Percentiles rank a stretch among this genome's conserved stretches.
Conservation (phyloP, 2,329 filamentous ascomycete genomes). For the Neonectria ditissima region DNA sequence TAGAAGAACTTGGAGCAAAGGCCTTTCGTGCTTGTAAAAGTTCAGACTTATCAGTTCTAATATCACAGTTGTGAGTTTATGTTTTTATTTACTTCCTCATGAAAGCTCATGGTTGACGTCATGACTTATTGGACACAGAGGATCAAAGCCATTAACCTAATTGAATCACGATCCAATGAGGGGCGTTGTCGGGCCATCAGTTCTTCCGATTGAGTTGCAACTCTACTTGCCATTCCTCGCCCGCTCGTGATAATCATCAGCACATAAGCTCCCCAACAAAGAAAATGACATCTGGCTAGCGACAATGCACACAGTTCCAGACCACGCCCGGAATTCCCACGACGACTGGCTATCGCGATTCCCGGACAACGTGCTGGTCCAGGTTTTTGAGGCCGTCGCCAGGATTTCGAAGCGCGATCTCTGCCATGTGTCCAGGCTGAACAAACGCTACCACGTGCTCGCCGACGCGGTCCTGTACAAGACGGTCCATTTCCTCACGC, state of each 20-base stretch:
- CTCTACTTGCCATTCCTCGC: background rate
- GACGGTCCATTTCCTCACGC: conserved; percentile 59
- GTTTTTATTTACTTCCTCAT: too few relatives aligned
- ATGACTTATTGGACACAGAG: background rate
- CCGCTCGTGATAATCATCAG: background rate
- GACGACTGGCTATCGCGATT: background rate
- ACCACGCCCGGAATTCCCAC: background rate
- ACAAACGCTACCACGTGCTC: conserved; percentile 56
- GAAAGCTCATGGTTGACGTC: background rate
- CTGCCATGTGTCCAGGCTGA: conserved; percentile 57
- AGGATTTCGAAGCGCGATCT: conserved; percentile 54
- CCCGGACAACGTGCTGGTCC: background rate
- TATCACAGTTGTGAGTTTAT: too few relatives aligned
- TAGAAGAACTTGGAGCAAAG: too few relatives aligned
- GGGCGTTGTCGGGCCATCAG: background rate
- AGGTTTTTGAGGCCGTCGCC: conserved; percentile 49
- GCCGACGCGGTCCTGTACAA: conserved; percentile 62
- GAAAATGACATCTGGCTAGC: background rate
- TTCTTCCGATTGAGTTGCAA: background rate
- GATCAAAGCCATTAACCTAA: too few relatives aligned
- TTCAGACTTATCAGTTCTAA: background rate
- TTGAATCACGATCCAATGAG: background rate
- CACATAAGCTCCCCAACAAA: background rate
- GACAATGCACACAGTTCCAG: background rate
- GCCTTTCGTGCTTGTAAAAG: background rate